A percentile compares a stretch with the other conserved stretches of the same genome.
Evolutionary conservation across 495 filamentous ascomycete species (phyloP).

Genomic region (Neurospora sp.): DNA sequence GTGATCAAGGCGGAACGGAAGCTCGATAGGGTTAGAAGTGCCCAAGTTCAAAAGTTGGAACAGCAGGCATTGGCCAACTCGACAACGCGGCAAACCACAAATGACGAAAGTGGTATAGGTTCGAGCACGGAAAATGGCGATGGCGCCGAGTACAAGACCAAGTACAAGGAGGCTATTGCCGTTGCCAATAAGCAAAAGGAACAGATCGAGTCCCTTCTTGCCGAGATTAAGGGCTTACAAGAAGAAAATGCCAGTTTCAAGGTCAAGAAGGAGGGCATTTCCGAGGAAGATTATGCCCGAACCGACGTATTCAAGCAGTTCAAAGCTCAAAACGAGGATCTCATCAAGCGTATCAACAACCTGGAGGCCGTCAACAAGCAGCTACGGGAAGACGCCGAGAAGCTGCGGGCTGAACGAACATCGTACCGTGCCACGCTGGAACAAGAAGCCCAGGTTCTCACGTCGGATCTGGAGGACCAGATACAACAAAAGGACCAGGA

Average conservation of each 20-base stretch:
- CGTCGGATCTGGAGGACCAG: conserved; percentile 70
- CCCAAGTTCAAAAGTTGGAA: conserved; percentile 85
- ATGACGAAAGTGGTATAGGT: conserved; percentile 46
- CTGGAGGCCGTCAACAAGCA: conserved; percentile 82
- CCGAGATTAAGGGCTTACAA: conserved; percentile 69
- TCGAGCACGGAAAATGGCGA: conserved; percentile 49
- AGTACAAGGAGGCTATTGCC: conserved; percentile 62
- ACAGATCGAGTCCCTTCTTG: conserved; percentile 66
- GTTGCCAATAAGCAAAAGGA: conserved; percentile 73
- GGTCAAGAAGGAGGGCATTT: conserved; percentile 49
- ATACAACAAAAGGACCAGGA: conserved; percentile 73
- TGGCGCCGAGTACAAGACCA: conserved; percentile 46
- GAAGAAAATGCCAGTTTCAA: conserved; percentile 64
- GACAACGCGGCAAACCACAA: conserved; percentile 39
- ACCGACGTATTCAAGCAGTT: conserved; percentile 89
- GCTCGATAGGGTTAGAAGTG: conserved; percentile 75
- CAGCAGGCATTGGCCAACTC: conserved; percentile 66
- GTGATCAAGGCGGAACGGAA: conserved; percentile 94
- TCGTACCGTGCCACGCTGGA: conserved; percentile 71
- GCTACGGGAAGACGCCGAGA: conserved; percentile 74
- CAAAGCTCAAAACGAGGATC: conserved; percentile 82
- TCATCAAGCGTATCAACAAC: conserved; percentile 83
- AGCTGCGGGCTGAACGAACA: conserved; percentile 72
- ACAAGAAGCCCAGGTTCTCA: conserved; percentile 56
- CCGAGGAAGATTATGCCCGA: conserved; percentile 87